Base-by-base conservation (phyloP, 495 filamentous ascomycete species). In the Podospora australis region DNA sequence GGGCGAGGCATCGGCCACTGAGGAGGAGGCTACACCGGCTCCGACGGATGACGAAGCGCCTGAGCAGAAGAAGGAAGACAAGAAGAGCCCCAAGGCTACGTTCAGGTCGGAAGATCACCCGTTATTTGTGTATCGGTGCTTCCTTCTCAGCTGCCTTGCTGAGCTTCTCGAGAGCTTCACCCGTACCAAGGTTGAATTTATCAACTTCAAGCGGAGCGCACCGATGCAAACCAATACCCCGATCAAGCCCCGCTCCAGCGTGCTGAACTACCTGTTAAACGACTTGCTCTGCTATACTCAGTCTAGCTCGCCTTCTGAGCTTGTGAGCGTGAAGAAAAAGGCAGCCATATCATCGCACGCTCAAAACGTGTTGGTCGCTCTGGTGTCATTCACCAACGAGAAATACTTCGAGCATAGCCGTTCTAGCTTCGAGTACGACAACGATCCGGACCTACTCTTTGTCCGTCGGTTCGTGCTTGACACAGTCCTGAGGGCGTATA, bases 71-170 rank as follows among this genome's bases (percentile, higher is more conserved):
- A 50, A 64, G 10, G 74, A 73, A 50, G 69, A 76, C 22, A 83
- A 81, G 64, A 94, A 94, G 63, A 41, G 68, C 5, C 70, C 80
- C n/a, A 95, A 95, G 67, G 69, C 78, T 2, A 69, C 77, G 1
- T 95, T 97, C 73, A 96, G 95, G 67, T 72, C 88, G 4, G 91
- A 97, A 34, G 83, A 95, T 14, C 88, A 99, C 63, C 87, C 89
- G 1, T 96, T 95, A 50, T 96, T 92, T 66, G 84, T 96, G 48
- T 99, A 97, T 58, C 81, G 94, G 17, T 95, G 88, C 71, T 96
- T 97, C 71, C 73, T 99, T 46, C 75, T 99, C 32, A 88, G 95
- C 61, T 95, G 91, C 58, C 72, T 99, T 25, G 85, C 90, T 0
- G 92, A 99, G 63, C 77, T 99, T 14, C 74, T 99, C n/a, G 83